Percentiles rank a stretch among this genome's conserved stretches.
These are phyloP conservation scores for Penicillium nucicola DNA, from an alignment of 495 filamentous ascomycete genomes.

Conservation along the genomic window DNA sequence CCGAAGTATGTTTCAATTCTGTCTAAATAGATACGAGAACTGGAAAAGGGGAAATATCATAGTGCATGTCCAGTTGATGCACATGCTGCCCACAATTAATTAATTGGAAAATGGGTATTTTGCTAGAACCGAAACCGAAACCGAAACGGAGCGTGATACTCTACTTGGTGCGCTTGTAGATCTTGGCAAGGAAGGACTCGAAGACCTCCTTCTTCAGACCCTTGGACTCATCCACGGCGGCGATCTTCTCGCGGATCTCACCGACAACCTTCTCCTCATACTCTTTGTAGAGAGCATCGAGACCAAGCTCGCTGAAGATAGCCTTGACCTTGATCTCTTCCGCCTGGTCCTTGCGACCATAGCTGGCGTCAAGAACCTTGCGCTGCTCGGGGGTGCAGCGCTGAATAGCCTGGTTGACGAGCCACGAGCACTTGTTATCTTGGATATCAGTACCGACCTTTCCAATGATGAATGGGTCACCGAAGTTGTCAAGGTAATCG, in stretches of 20 bases:
- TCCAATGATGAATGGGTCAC: slow-evolving; percentile 89
- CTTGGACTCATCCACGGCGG: slow-evolving; percentile 72
- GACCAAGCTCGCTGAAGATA: slow-evolving; percentile 76
- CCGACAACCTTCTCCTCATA: slow-evolving; percentile 84
- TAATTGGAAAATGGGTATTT: slow-evolving; percentile 13
- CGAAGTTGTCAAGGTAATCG: slow-evolving; percentile 97
- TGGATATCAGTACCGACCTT: slow-evolving; percentile 99
- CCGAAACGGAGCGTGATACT: slow-evolving; percentile 5
- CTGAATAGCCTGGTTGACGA: slow-evolving; percentile 88
- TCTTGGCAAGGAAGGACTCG: slow-evolving; percentile 87
- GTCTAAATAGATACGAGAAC: neutral
- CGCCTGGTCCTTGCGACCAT: slow-evolving; percentile 80
- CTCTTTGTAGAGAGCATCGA: slow-evolving; percentile 76
- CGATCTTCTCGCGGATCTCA: slow-evolving; percentile 72
- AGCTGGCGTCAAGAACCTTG: slow-evolving; percentile 73
- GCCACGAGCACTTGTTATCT: slow-evolving; percentile 99
- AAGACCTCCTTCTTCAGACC: slow-evolving; percentile 90
- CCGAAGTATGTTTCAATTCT: neutral
- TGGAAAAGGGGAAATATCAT: neutral
- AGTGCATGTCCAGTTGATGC: neutral
- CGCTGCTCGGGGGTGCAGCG: slow-evolving; percentile 78
- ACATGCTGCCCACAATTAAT: no score
- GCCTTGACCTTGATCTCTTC: slow-evolving; percentile 83
- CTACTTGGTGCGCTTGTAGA: slow-evolving; percentile 94
- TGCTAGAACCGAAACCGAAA: slow-evolving; percentile 4